Conservation (phyloP, 2,329 filamentous ascomycete species). For the Colletotrichum karsti region DNA sequence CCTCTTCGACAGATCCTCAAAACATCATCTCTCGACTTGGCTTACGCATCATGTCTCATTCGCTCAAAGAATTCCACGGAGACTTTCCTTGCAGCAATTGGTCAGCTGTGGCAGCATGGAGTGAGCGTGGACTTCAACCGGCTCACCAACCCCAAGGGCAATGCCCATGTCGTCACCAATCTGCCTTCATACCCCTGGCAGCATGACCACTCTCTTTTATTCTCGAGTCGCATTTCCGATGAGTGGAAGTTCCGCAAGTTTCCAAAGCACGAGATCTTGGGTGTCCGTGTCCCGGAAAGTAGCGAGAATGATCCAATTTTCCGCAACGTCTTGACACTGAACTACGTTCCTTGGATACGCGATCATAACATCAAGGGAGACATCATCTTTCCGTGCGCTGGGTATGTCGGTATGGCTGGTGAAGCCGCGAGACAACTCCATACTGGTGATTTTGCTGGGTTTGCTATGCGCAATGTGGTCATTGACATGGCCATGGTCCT, state of each 20-base stretch:
- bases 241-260: not conserved
- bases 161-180: not conserved
- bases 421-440: constrained; percentile 12
- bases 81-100: not conserved
- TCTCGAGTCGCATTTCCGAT: not conserved
- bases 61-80: not conserved
- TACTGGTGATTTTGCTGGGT: constrained; percentile 22
- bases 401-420: constrained; percentile 15
- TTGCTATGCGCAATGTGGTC: constrained; percentile 38
- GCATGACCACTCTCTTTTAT: not conserved
- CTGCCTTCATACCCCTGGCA: constrained; percentile 7
- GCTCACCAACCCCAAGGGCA: not conserved
- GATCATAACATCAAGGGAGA: constrained; percentile 8
- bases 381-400: not conserved
- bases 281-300: not conserved
- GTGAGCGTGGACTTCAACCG: not conserved
- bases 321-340: not conserved
- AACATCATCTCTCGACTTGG: not conserved
- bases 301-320: not conserved
- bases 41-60: not conserved
- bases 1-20: constrained; percentile 5
- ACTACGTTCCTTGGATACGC: not conserved
- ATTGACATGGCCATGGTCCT: constrained; percentile 31
- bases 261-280: constrained; percentile 1
- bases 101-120: not conserved